Conservation (phyloP, 2,329 filamentous ascomycete genomes). For the Ceratocystis cacaofunesta region DNA sequence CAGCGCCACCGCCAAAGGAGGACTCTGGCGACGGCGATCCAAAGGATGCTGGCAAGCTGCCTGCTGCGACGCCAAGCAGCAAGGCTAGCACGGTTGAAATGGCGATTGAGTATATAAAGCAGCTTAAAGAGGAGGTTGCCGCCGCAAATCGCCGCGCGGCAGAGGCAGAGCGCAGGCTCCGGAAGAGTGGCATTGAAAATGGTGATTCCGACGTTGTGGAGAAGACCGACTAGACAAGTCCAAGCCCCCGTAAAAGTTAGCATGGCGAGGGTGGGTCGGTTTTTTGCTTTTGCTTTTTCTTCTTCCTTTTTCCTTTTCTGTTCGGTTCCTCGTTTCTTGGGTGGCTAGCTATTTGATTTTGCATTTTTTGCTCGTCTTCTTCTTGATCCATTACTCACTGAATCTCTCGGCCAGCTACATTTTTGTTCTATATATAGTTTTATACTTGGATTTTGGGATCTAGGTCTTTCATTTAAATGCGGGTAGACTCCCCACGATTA, state of each 20-base stretch:
- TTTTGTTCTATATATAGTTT: background rate
- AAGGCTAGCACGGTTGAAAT: constrained; percentile 97
- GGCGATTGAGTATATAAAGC: constrained; percentile 89
- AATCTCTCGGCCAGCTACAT: background rate
- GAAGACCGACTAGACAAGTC: background rate
- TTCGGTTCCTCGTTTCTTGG: background rate
- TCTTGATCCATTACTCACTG: background rate
- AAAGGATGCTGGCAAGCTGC: constrained; percentile 27
- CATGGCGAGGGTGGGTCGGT: background rate
- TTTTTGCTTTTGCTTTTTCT: background rate
- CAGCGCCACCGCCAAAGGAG: constrained; percentile 35
- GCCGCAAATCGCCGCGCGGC: constrained; percentile 49
- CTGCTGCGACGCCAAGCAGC: constrained; percentile 50
- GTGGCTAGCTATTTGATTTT: background rate
- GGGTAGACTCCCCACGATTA: background rate
- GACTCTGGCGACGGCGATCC: constrained; percentile 33
- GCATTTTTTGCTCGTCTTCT: background rate
- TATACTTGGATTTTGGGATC: background rate
- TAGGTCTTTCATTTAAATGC: background rate
- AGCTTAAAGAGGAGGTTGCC: constrained; percentile 57
- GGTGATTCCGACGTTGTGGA: constrained; percentile 23
- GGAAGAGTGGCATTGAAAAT: constrained; percentile 16
- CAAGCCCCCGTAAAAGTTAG: too few relatives aligned
- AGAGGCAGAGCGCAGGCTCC: constrained; percentile 48
- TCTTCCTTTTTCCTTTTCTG: background rate